phyloP scores from a whole-genome alignment of 805 yeast species.

The Vanderwaltozyma verrucispora region DNA sequence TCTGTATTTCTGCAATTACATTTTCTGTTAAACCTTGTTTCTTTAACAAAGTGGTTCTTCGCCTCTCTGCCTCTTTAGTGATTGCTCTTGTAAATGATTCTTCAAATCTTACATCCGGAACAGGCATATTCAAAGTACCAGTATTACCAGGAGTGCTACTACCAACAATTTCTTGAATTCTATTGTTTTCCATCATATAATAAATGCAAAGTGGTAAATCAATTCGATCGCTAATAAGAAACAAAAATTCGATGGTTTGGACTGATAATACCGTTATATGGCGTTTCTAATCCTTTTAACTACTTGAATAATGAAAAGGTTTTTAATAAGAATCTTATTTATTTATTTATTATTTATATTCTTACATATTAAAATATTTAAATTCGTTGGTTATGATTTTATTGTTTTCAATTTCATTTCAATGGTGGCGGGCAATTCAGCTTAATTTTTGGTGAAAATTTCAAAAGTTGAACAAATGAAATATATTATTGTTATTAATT shows the following conservation, averaged over 20 bases:
- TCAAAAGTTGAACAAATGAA: not conserved
- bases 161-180: not conserved
- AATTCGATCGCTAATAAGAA: too few species aligned
- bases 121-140: slow-evolving; percentile 7
- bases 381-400: not conserved
- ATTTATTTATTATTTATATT: too few species aligned
- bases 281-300: too few species aligned
- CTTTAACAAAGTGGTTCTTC: slow-evolving; percentile 8
- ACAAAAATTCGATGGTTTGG: too few species aligned
- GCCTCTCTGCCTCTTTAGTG: slow-evolving; percentile 17
- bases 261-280: too few species aligned
- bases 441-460: too few species aligned
- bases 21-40: slow-evolving; percentile 2
- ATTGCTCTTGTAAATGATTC: slow-evolving; percentile 42
- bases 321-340: too few species aligned
- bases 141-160: too few species aligned
- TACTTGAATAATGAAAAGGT: too few species aligned
- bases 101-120: slow-evolving; percentile 63
- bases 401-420: not conserved
- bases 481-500: too few species aligned
- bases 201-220: too few species aligned
- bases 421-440: too few species aligned
- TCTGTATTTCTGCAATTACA: slow-evolving; percentile 2
- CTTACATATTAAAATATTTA: not conserved
- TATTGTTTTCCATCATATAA: not conserved